Base-by-base conservation (phyloP, 1,284 basidiomycete genomes). In the Cerrena zonata region DNA sequence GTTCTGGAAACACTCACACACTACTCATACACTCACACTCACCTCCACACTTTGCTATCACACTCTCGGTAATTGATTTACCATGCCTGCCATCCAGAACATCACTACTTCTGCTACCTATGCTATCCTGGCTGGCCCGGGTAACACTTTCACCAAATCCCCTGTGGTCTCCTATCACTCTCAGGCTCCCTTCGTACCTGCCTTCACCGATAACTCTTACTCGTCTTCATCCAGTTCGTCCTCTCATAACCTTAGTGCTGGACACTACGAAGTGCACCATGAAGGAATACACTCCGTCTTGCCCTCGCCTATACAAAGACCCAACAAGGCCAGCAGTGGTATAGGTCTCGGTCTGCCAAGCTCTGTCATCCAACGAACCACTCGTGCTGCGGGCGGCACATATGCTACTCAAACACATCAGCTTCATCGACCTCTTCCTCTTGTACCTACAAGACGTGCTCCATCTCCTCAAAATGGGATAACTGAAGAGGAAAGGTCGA, bases 41-140 rank as follows among this genome's bases (percentile, higher is more conserved):
- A 22, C 10, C 15, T 41, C 18, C 39, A n/a, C 18, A 22, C 10
- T 34, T 41, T 22, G 7, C 18, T 41, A 41, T 10, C 39, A 41
- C 39, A 41, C n/a, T n/a, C n/a, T 18, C 15, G 10, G 18, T 41
- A 22, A 10, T 22, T 19, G 10, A 10, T 41, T 18, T 10, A 41
- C 18, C 39, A 41, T 41, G 15, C 39, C 30, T 34, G 7, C 30
- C 15, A 18, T 41, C 18, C 21, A 18, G 39, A 46, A 46, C 45
- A 11, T 26, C 21, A 34, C 30, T 34, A 34, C 30, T 15, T 7
- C 15, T 34, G 7, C 30, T 34, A 34, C 30, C 30, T n/a, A n/a
- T n/a, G n/a, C n/a, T n/a, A 48, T 30, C 46, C 27, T 39, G 46
- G 46, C 46, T 48, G 46, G 46, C 39, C 46, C 46, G 27, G 46